Conservation (phyloP, 1,284 basidiomycete genomes). For the Moesziomyces sp. region DNA sequence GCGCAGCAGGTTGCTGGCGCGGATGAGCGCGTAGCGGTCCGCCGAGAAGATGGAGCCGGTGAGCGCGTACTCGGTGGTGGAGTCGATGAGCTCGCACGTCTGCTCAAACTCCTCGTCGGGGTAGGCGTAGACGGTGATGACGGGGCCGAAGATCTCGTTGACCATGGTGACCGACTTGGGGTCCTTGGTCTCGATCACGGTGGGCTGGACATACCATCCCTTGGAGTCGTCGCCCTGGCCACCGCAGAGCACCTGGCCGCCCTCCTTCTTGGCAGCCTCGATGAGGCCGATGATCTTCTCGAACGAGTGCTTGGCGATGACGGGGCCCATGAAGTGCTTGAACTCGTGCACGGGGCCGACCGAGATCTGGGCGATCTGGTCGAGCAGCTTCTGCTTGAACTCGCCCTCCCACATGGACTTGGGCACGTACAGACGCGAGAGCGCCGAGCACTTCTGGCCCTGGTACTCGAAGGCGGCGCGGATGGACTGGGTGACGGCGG, state of each 20-base stretch:
- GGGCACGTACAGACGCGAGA: conserved; percentile 90
- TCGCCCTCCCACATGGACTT: conserved; percentile 84
- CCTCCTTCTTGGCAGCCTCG: conserved; percentile 85
- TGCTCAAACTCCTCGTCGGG: conserved; percentile 76
- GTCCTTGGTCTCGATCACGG: conserved; percentile 92
- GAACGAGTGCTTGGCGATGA: conserved; percentile 86
- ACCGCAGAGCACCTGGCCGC: conserved; percentile 87
- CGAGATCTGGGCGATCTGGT: conserved; percentile 83
- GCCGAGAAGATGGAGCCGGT: conserved; percentile 65
- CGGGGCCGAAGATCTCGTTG: conserved; percentile 97
- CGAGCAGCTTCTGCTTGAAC: conserved; percentile 83
- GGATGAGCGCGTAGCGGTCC: conserved; percentile 63
- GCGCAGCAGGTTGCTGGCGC: conserved; percentile 64
- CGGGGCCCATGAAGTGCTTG: conserved; percentile 91
- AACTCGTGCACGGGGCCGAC: conserved; percentile 84
- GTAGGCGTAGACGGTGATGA: conserved; percentile 78
- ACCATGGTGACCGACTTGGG: conserved; percentile 89
- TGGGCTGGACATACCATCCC: conserved; percentile 94
- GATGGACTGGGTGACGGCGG: conserved; percentile 88
- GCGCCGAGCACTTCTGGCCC: conserved; percentile 97
- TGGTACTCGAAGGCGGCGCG: conserved; percentile 96
- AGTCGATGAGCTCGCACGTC: conserved; percentile 87
- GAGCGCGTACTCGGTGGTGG: conserved; percentile 86
- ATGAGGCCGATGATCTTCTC: conserved; percentile 89
- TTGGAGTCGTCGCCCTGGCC: conserved; percentile 86